Percentiles rank a stretch among this genome's conserved stretches.
Conservation (phyloP, 345 rosid species). For the Salix brachista region DNA sequence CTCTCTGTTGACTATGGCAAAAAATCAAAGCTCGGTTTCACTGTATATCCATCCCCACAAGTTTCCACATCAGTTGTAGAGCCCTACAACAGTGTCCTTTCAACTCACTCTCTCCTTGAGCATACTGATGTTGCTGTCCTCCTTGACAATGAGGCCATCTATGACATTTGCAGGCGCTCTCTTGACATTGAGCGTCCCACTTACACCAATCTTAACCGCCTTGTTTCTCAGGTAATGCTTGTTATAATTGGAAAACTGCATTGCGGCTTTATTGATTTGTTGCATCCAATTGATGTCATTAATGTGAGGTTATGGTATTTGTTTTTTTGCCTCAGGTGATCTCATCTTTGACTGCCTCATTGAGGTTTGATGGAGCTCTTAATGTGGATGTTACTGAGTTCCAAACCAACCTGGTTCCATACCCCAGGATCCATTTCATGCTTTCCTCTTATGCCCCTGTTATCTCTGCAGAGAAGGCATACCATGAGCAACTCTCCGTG, state of each 20-base stretch:
- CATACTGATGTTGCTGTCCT: conserved; percentile 22
- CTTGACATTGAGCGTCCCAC: conserved; percentile 30
- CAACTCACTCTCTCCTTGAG: conserved; percentile 23
- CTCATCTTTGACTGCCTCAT: conserved; percentile 25
- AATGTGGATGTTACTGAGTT: conserved; percentile 28
- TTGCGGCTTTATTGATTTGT: background rate
- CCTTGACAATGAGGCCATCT: conserved; percentile 23
- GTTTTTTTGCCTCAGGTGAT: conserved; percentile 8
- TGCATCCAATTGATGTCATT: background rate
- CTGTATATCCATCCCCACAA: conserved; percentile 23
- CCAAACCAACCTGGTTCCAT: conserved; percentile 27
- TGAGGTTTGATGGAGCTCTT: conserved; percentile 29
- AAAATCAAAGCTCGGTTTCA: conserved; percentile 19
- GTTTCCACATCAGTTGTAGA: conserved; percentile 28
- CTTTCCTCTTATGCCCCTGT: conserved; percentile 28
- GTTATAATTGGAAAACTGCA: too few relatives aligned
- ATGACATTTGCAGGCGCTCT: conserved; percentile 26
- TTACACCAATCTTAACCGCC: conserved; percentile 23
- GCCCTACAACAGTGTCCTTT: conserved; percentile 25
- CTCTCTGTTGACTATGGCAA: conserved; percentile 16
- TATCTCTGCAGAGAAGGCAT: conserved; percentile 24
- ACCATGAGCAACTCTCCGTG: conserved; percentile 25
- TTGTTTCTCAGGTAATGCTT: conserved; percentile 19
- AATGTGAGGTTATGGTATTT: background rate
- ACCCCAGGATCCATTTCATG: conserved; percentile 30